These are phyloP conservation scores for Pyrrhoderma noxium DNA, from an alignment of 1,284 basidiomycete genomes.

Conservation along the genomic window DNA sequence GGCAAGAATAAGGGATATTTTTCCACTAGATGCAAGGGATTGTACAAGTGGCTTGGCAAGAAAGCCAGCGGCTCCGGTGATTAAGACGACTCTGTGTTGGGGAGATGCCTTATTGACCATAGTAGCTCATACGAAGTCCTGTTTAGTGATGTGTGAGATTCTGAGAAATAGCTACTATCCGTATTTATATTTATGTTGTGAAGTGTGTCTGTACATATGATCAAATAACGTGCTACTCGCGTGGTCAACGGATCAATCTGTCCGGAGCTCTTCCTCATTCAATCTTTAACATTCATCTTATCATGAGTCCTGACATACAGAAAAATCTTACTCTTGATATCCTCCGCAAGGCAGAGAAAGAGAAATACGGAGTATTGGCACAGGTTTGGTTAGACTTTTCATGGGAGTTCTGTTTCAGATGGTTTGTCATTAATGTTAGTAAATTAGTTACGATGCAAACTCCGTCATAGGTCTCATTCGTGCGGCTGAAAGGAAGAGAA, in stretches of 20 bases:
- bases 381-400: slow-evolving; percentile 34
- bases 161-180: no score
- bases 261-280: no score
- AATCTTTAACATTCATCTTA: background rate
- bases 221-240: no score
- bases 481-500: slow-evolving; percentile 37
- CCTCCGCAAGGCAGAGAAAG: slow-evolving; percentile 35
- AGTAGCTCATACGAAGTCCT: no score
- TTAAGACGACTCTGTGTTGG: slow-evolving; percentile 32
- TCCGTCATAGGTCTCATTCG: slow-evolving; percentile 40
- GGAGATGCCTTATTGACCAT: slow-evolving; percentile 21
- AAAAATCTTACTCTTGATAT: slow-evolving; percentile 37
- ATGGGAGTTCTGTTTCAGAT: background rate
- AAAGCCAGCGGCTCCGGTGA: slow-evolving; percentile 53
- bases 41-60: slow-evolving; percentile 32
- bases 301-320: slow-evolving; percentile 18
- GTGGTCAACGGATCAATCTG: no score
- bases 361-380: slow-evolving; percentile 38
- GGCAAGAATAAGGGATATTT: slow-evolving; percentile 43
- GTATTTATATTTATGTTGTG: no score
- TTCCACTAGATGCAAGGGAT: slow-evolving; percentile 29
- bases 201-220: no score
- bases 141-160: no score
- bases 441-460: slow-evolving; percentile 43
- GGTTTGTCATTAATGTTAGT: background rate